Evolutionary conservation across 2,329 filamentous ascomycete species (phyloP).

Genomic region (Fusarium clavum): DNA sequence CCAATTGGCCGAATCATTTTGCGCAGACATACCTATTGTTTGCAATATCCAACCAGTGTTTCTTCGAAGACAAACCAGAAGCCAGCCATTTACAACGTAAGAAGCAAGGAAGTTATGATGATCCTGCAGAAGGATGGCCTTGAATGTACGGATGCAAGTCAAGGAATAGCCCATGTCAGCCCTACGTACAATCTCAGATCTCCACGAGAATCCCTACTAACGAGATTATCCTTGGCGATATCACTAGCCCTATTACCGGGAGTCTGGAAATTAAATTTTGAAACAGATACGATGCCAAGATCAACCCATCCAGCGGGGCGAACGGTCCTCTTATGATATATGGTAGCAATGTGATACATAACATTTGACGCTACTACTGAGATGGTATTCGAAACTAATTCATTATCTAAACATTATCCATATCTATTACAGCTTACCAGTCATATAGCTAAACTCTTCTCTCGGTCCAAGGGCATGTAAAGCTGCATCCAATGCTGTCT

Average conservation of each 20-base stretch:
- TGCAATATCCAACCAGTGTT: no score
- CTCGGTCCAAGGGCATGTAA: neutral
- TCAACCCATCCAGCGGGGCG: neutral
- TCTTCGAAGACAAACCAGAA: no score
- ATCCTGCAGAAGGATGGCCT: neutral
- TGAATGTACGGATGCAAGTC: neutral
- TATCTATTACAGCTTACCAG: neutral
- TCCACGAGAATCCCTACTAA: neutral
- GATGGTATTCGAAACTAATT: no score
- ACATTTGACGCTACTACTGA: neutral
- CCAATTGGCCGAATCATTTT: no score
- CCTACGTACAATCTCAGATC: neutral
- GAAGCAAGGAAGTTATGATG: neutral
- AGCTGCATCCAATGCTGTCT: slow-evolving; percentile 30
- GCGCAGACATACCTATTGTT: no score
- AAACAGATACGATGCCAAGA: neutral
- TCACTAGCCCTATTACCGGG: neutral
- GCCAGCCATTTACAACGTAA: no score
- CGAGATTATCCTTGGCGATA: neutral
- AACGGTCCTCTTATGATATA: neutral
- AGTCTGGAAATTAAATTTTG: neutral
- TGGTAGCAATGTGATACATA: neutral
- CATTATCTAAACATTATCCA: no score
- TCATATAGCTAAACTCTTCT: neutral
- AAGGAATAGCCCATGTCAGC: neutral